Evolutionary conservation across 257 asterid genomes (phyloP).

Genomic region (Gentiana dahurica): DNA sequence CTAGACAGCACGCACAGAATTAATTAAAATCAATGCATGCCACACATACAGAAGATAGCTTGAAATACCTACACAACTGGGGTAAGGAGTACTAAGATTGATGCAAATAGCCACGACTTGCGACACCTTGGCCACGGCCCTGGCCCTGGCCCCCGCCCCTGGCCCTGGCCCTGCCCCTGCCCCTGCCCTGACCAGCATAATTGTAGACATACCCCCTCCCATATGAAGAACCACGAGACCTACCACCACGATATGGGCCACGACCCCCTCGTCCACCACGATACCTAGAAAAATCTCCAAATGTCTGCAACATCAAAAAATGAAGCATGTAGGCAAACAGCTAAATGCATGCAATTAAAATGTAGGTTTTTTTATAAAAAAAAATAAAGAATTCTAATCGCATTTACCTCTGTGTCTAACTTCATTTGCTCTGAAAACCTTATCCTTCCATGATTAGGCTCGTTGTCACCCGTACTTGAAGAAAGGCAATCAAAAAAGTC

Average conservation of each 20-base stretch:
- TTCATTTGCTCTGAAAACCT: conserved; percentile 91
- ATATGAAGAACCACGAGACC: conserved; percentile 56
- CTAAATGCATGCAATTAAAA: background rate
- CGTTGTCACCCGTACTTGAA: conserved; percentile 37
- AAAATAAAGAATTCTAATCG: background rate
- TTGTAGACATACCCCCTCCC: conserved; percentile 37
- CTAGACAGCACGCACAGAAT: no score
- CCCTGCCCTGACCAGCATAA: conserved; percentile 44
- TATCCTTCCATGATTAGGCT: conserved; percentile 55
- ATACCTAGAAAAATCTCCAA: conserved; percentile 80
- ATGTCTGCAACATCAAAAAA: conserved; percentile 43
- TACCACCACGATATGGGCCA: conserved; percentile 63
- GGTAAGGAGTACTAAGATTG: no score
- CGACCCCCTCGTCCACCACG: conserved; percentile 90
- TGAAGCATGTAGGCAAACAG: conserved; percentile 12
- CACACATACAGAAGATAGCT: no score
- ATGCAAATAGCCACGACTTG: conserved; percentile 28
- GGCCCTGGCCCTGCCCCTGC: conserved; percentile 27
- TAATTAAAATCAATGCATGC: no score
- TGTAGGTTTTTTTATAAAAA: no score
- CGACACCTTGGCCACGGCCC: conserved; percentile 26
- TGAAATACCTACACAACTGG: no score
- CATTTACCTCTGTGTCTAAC: conserved; percentile 76
- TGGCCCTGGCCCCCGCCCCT: no score
- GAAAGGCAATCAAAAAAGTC: conserved; percentile 87